These are phyloP conservation scores for Cephalotrichum gorgonifer DNA, from an alignment of 2,329 filamentous ascomycete genomes.

Conservation along the genomic window DNA sequence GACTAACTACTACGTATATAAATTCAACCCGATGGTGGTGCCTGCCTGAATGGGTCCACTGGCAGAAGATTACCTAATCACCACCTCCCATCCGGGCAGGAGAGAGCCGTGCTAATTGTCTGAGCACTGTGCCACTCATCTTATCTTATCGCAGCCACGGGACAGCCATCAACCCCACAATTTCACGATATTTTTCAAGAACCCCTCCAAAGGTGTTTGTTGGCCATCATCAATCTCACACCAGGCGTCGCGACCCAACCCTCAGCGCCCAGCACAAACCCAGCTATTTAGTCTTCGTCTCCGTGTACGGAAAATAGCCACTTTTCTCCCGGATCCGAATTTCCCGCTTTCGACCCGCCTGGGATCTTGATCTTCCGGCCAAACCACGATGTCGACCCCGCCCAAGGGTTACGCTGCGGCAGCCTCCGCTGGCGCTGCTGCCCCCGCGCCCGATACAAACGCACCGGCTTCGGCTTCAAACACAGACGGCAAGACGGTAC, in stretches of 20 bases:
- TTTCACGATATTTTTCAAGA: not conserved
- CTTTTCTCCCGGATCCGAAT: too few species aligned
- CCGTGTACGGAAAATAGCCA: too few species aligned
- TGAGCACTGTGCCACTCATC: not conserved
- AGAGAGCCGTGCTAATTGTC: too few species aligned
- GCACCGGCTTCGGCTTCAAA: not conserved
- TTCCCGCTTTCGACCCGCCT: too few species aligned
- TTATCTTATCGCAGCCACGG: not conserved
- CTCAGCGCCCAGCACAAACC: not conserved
- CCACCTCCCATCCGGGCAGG: too few species aligned
- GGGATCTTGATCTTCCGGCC: not conserved
- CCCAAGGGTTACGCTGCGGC: not conserved
- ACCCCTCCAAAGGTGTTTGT: too few species aligned
- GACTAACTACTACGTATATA: too few species aligned
- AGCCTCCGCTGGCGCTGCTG: not conserved
- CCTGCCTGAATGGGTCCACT: too few species aligned
- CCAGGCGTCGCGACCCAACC: not conserved
- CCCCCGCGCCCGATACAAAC: not conserved
- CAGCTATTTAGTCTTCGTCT: not conserved
- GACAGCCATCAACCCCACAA: not conserved
- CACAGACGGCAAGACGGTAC: slow-evolving; percentile 51
- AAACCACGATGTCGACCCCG: not conserved
- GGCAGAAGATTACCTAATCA: too few species aligned
- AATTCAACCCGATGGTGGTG: too few species aligned
- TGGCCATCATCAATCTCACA: not conserved